phyloP scores from a whole-genome alignment of 129 eudicot species.

The Lonicera japonica region DNA sequence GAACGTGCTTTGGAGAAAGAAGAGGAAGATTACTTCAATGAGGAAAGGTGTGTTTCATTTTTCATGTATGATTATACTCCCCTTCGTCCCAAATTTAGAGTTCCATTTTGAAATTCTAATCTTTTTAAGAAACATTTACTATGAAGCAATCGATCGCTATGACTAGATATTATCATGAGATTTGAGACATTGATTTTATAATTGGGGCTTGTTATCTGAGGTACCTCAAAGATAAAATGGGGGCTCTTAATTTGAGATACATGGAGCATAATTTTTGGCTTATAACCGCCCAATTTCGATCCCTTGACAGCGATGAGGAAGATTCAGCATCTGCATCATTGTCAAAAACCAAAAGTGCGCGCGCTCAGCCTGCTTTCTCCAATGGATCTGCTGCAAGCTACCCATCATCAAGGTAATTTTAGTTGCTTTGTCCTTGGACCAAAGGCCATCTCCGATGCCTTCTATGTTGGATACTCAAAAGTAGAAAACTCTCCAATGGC shows the following conservation, averaged over 20 bases:
- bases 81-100: background rate
- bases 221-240: no score
- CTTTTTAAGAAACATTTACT: background rate
- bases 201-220: no score
- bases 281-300: background rate
- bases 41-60: conserved; percentile 53
- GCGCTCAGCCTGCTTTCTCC: conserved; percentile 41
- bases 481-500: no score
- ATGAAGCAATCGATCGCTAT: background rate
- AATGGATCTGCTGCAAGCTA: conserved; percentile 51
- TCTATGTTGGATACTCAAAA: no score
- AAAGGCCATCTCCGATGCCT: background rate
- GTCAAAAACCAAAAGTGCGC: conserved; percentile 37
- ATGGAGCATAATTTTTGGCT: background rate
- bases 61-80: background rate
- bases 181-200: no score
- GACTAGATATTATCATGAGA: no score
- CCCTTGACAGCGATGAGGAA: conserved; percentile 78
- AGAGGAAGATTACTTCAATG: conserved; percentile 94
- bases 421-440: no score
- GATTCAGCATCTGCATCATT: conserved; percentile 69
- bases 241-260: no score
- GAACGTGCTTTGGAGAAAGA: conserved; percentile 93
- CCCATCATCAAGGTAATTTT: conserved; percentile 52
- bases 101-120: background rate